Conservation (phyloP, 75 land plant genomes). For the Selaginella moellendorffii region DNA sequence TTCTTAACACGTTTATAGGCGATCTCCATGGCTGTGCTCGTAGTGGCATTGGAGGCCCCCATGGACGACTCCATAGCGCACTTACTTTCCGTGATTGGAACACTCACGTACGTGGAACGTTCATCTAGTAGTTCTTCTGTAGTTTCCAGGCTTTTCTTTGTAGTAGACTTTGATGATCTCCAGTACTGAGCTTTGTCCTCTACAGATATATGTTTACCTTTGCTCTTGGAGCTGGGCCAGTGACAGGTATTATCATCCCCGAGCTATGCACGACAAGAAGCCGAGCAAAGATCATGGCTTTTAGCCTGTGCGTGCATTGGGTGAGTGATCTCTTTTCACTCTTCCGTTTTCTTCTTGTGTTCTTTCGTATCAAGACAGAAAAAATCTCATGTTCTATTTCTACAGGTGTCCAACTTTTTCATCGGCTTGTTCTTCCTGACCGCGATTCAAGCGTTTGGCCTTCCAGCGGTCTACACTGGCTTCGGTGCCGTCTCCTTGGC, state of each 20-base stretch:
- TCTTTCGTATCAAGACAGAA: no score
- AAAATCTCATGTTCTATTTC: no score
- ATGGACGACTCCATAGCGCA: constrained; percentile 35
- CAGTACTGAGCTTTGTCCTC: no score
- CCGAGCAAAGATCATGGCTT: constrained; percentile 4
- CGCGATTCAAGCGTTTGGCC: neutral
- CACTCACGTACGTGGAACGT: constrained; percentile 40
- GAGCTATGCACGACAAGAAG: constrained; percentile 3
- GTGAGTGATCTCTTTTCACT: neutral
- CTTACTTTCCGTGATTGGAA: constrained; percentile 52
- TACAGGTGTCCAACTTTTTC: constrained; percentile 5
- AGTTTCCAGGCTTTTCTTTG: no score
- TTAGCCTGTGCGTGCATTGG: constrained; percentile 6
- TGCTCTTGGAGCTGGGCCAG: constrained; percentile 2
- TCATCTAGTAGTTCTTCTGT: no score
- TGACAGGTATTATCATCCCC: constrained; percentile 1
- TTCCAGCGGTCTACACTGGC: neutral
- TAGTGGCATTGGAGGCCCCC: constrained; percentile 33
- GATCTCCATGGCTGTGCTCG: constrained; percentile 51
- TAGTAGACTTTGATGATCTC: no score
- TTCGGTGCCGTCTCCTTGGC: constrained; percentile 1
- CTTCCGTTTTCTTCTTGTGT: no score
- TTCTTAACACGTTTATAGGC: constrained; percentile 32
- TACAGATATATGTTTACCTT: constrained; percentile 1
- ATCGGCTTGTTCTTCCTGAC: neutral